phyloP scores from a whole-genome alignment of 257 asterid genomes.

The Cruciata laevipes region DNA sequence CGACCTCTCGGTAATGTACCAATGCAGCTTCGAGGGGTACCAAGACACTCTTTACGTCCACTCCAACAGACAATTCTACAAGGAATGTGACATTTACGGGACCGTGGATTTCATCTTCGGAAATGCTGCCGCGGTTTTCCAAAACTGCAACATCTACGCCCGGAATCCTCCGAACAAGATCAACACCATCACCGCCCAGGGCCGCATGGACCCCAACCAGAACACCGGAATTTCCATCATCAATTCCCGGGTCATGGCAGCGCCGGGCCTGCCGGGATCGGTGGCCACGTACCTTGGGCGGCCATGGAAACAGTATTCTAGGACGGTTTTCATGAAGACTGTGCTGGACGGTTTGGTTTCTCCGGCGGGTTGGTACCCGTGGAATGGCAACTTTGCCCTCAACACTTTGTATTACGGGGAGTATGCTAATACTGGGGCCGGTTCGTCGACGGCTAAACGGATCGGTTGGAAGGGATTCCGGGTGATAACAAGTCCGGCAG shows the following conservation, averaged over 20 bases:
- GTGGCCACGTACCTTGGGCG: slow-evolving; percentile 75
- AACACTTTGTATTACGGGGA: slow-evolving; percentile 72
- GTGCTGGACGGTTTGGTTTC: slow-evolving; percentile 45
- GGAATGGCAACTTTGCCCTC: slow-evolving; percentile 79
- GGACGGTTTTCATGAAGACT: slow-evolving; percentile 64
- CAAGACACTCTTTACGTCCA: slow-evolving; percentile 83
- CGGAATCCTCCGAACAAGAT: slow-evolving; percentile 58
- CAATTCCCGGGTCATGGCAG: slow-evolving; percentile 43
- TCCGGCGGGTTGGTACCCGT: slow-evolving; percentile 82
- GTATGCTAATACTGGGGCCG: slow-evolving; percentile 77
- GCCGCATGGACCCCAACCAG: slow-evolving; percentile 70
- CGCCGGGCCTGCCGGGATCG: slow-evolving; percentile 48
- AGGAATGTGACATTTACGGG: slow-evolving; percentile 71
- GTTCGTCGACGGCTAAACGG: slow-evolving; percentile 58
- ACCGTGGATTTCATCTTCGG: slow-evolving; percentile 88
- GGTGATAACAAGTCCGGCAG: slow-evolving; percentile 58
- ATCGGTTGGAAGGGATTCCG: slow-evolving; percentile 76
- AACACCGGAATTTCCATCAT: slow-evolving; percentile 80
- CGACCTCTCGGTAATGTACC: slow-evolving; percentile 63
- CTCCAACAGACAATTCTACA: slow-evolving; percentile 59
- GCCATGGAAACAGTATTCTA: slow-evolving; percentile 74
- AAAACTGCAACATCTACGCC: slow-evolving; percentile 62
- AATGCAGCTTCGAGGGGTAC: slow-evolving; percentile 80
- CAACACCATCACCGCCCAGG: slow-evolving; percentile 82
- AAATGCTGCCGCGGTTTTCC: slow-evolving; percentile 76